Conservation (phyloP, 2,329 filamentous ascomycete genomes). For the Trichoderma afroharzianum region DNA sequence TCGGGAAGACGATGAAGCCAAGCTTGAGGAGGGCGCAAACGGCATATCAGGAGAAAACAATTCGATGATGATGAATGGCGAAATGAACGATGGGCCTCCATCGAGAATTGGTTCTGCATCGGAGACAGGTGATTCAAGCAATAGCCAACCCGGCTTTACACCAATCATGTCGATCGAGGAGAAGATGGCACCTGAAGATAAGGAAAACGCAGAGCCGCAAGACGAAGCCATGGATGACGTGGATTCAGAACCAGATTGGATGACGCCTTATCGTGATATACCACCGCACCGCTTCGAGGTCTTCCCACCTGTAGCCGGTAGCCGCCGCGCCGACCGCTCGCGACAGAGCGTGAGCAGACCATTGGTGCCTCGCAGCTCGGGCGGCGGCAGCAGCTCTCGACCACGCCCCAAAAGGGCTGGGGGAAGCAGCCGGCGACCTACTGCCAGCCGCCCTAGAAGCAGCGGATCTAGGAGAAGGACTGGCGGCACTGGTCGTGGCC, state of each 20-base stretch:
- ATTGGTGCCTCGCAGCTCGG: slow-evolving; percentile 29
- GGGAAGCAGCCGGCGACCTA: slow-evolving; percentile 29
- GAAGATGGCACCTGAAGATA: slow-evolving; percentile 29
- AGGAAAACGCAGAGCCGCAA: slow-evolving; percentile 28
- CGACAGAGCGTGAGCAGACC: slow-evolving; percentile 42
- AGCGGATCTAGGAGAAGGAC: slow-evolving; percentile 50
- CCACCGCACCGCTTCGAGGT: slow-evolving; percentile 72
- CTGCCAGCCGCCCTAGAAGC: slow-evolving; percentile 40
- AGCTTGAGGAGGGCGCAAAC: slow-evolving; percentile 32
- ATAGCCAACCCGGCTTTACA: slow-evolving; percentile 7
- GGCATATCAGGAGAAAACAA: slow-evolving; percentile 20
- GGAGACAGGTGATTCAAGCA: slow-evolving; percentile 1
- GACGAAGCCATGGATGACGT: slow-evolving; percentile 29
- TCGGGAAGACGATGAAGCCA: slow-evolving; percentile 67
- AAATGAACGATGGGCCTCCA: slow-evolving; percentile 15
- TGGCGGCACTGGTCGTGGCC: slow-evolving; percentile 61
- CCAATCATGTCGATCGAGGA: slow-evolving; percentile 33
- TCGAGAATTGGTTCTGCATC: slow-evolving; percentile 5
- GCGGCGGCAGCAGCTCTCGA: slow-evolving; percentile 31
- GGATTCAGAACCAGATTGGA: slow-evolving; percentile 40
- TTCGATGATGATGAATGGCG: slow-evolving; percentile 25
- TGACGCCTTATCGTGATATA: slow-evolving; percentile 51
- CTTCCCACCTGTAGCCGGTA: slow-evolving; percentile 61
- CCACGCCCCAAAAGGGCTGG: slow-evolving; percentile 41
- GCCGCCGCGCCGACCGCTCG: slow-evolving; percentile 46